Base-by-base conservation (phyloP, 495 filamentous ascomycete genomes). In the Xylaria intraflava region DNA sequence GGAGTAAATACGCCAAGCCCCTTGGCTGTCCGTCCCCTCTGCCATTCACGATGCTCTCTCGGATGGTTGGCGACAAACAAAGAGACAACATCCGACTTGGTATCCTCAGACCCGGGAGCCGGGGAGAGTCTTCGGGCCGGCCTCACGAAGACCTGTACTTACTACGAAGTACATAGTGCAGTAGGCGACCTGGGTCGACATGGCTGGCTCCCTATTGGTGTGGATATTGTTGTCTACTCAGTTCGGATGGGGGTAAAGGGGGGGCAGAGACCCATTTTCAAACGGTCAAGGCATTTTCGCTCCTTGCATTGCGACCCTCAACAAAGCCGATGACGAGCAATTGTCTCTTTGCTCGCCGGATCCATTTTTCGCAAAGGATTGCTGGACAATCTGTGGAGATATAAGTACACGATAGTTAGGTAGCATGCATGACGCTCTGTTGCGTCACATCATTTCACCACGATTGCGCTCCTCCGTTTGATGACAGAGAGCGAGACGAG, bases 341-440 rank as follows among this genome's bases (percentile, higher is more conserved):
- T 48, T 49, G 26, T 36, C 45, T n/a, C 35, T 29, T 43, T n/a
- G n/a, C 29, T 35, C 29, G 16, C 6, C 16, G 52, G 52, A n/a
- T 48, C 44, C 35, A 47, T 55, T 42, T 53, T 53, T 53, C 16
- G 19, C 35, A 49, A 31, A 49, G 52, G 52, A 55, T 55, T 49
- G 52, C 48, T 41, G 29, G 9, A 16, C 29, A 35, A 48, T 24
- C 19, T 55, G 52, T 55, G 52, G 52, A 49, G 44, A 41, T 43
- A 40, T 6, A 39, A 48, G 35, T 36, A 29, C 35, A 38, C 35
- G 35, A 38, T 17, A 35, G 16, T 20, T n/a, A n/a, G n/a, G n/a
- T n/a, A n/a, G n/a, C n/a, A 55, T 36, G 52, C 26, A 55, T 55
- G 52, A 55, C 52, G 52, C 52, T 46, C 52, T 43, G 52, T 55